Conservation (phyloP, 139 green algal genomes). For the Tetraselmis chui region DNA sequence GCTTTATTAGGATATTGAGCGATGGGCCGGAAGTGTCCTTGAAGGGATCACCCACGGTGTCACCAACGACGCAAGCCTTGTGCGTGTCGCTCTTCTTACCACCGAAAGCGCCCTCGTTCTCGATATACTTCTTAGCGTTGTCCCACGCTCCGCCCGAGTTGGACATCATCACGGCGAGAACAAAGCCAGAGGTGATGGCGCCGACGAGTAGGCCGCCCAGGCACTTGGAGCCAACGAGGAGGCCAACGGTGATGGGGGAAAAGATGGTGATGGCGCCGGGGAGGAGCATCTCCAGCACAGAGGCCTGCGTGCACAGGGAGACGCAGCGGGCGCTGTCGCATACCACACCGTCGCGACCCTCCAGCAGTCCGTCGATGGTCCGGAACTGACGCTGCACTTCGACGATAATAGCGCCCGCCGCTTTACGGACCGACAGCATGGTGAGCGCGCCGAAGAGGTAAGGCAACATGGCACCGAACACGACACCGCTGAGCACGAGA, state of each 20-base stretch:
- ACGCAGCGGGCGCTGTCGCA: conserved; percentile 52
- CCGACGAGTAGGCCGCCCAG: conserved; percentile 37
- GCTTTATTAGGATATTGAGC: conserved; percentile 67
- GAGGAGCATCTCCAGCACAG: conserved; percentile 55
- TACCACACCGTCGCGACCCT: conserved; percentile 24
- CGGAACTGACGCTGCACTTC: conserved; percentile 58
- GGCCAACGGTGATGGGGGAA: conserved; percentile 38
- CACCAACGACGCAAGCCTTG: conserved; percentile 57
- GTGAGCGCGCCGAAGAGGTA: conserved; percentile 53
- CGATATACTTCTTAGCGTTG: conserved; percentile 69
- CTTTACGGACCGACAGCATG: conserved; percentile 37
- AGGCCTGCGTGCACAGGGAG: conserved; percentile 40
- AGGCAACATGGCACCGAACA: conserved; percentile 57
- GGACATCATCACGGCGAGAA: conserved; percentile 42
- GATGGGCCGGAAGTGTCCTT: conserved; percentile 61
- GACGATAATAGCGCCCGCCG: conserved; percentile 45
- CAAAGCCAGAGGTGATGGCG: conserved; percentile 33
- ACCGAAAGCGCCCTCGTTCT: conserved; percentile 27
- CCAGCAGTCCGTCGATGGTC: conserved; percentile 43
- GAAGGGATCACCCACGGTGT: conserved; percentile 60
- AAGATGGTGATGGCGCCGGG: conserved; percentile 49
- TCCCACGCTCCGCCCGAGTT: conserved; percentile 63
- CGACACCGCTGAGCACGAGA: conserved; percentile 9
- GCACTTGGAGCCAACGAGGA: conserved; percentile 26
- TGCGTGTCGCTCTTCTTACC: conserved; percentile 55